Conservation (phyloP, 495 filamentous ascomycete genomes). For the Penicillium macrosclerotiorum region DNA sequence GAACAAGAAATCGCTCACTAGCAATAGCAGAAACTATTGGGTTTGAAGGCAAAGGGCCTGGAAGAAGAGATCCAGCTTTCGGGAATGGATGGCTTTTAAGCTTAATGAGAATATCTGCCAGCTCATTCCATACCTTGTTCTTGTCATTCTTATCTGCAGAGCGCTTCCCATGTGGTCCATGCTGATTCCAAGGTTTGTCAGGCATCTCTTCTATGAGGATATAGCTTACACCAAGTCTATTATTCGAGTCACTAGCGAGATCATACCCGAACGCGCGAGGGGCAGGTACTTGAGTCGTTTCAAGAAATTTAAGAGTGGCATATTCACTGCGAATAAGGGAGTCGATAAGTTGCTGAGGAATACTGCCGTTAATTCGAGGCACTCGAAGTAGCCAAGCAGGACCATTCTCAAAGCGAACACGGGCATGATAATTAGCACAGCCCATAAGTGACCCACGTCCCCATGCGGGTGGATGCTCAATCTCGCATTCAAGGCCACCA, state of each 20-base stretch:
- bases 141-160: slow-evolving; percentile 18
- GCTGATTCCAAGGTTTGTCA: slow-evolving; percentile 26
- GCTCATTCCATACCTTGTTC: slow-evolving; percentile 27
- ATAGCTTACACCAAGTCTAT: slow-evolving; percentile 31
- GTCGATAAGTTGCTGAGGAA: slow-evolving; percentile 19
- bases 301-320: slow-evolving; percentile 30
- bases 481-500: slow-evolving; percentile 5
- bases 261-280: slow-evolving; percentile 14
- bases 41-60: slow-evolving; percentile 1
- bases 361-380: slow-evolving; percentile 7
- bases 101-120: slow-evolving; percentile 36
- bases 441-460: slow-evolving; percentile 16
- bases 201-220: slow-evolving; percentile 41
- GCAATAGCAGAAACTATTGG: slow-evolving; percentile 11
- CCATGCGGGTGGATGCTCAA: slow-evolving; percentile 9
- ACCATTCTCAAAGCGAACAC: slow-evolving; percentile 12
- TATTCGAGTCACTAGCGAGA: slow-evolving; percentile 16
- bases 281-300: slow-evolving; percentile 18
- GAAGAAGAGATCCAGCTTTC: slow-evolving; percentile 20
- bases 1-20: slow-evolving; percentile 20
- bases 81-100: slow-evolving; percentile 31
- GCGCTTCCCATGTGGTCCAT: slow-evolving; percentile 6
- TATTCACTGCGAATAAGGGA: slow-evolving; percentile 28
- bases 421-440: slow-evolving; percentile 24
- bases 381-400: slow-evolving; percentile 14